Conservation (phyloP, 768 basidiomycete genomes). For the Sistotremastrum niveocremeum region DNA sequence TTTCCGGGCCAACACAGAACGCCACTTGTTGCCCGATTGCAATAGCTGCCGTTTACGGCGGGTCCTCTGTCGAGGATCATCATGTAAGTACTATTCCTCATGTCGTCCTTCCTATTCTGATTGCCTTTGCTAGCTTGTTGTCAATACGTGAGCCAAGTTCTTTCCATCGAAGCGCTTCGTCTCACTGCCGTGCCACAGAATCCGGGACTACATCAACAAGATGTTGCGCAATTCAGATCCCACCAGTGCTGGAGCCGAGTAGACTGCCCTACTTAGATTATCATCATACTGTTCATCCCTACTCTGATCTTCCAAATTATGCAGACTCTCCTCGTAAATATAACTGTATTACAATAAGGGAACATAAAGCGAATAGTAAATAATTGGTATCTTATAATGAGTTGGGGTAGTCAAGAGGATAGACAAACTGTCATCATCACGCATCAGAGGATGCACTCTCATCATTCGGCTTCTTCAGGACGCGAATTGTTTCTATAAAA, state of each 20-base stretch:
- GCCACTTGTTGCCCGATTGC: constrained; percentile 77
- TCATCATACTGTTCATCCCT: too few relatives aligned
- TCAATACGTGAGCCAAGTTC: too few relatives aligned
- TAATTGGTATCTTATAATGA: too few relatives aligned
- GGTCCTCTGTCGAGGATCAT: constrained; percentile 71
- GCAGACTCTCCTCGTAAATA: too few relatives aligned
- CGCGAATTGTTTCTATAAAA: constrained; percentile 37
- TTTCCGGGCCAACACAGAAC: constrained; percentile 31
- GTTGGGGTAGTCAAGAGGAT: too few relatives aligned
- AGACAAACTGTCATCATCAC: too few relatives aligned
- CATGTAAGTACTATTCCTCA: constrained; percentile 31
- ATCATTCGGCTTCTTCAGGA: constrained; percentile 20
- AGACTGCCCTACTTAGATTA: too few relatives aligned
- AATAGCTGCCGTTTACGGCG: constrained; percentile 66
- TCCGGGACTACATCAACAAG: constrained; percentile 62
- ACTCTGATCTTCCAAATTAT: too few relatives aligned
- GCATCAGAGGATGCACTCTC: too few relatives aligned
- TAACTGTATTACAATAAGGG: too few relatives aligned
- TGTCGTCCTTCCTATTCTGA: neutral
- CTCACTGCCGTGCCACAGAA: constrained; percentile 49
- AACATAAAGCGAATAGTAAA: too few relatives aligned
- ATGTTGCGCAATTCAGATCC: constrained; percentile 13
- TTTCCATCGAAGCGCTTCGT: neutral
- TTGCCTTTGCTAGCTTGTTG: neutral
- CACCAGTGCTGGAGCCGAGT: too few relatives aligned